Evolutionary conservation across 2,329 filamentous ascomycete species (phyloP).

Genomic region (Didymellaceae sp.): DNA sequence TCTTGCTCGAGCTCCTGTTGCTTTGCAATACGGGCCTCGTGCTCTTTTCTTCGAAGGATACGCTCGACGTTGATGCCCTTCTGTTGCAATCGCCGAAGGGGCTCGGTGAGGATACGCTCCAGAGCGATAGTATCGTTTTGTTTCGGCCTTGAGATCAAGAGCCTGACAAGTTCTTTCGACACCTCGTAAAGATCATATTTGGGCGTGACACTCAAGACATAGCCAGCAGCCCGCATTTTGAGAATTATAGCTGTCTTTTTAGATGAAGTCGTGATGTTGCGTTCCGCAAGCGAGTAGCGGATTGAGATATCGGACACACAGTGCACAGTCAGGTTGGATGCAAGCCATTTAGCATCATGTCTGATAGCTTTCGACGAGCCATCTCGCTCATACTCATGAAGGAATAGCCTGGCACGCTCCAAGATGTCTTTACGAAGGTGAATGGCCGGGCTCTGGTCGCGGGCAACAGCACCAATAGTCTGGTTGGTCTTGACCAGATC

Average conservation of each 20-base stretch:
- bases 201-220: constrained; percentile 77
- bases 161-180: constrained; percentile 81
- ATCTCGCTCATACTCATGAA: constrained; percentile 81
- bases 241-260: constrained; percentile 71
- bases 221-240: constrained; percentile 71
- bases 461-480: constrained; percentile 69
- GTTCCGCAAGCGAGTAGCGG: constrained; percentile 75
- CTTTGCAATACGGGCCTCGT: constrained; percentile 86
- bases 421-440: constrained; percentile 80
- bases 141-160: constrained; percentile 81
- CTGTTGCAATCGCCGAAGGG: constrained; percentile 78
- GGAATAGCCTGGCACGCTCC: constrained; percentile 86
- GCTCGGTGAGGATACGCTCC: constrained; percentile 87
- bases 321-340: constrained; percentile 80
- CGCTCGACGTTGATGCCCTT: constrained; percentile 97
- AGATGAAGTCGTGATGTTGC: constrained; percentile 58
- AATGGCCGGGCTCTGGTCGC: constrained; percentile 72
- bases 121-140: constrained; percentile 89
- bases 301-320: constrained; percentile 80
- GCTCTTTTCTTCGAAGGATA: constrained; percentile 85
- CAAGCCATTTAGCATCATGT: constrained; percentile 88
- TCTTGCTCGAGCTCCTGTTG: constrained; percentile 76
- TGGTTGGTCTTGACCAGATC: constrained; percentile 79
- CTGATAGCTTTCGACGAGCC: constrained; percentile 66
- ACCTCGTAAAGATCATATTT: constrained; percentile 89